Evolutionary conservation across 2,329 filamentous ascomycete genomes (phyloP), one percentile per base, ranked within the genome.

Genomic region (Diplodia scrobiculata): DNA sequence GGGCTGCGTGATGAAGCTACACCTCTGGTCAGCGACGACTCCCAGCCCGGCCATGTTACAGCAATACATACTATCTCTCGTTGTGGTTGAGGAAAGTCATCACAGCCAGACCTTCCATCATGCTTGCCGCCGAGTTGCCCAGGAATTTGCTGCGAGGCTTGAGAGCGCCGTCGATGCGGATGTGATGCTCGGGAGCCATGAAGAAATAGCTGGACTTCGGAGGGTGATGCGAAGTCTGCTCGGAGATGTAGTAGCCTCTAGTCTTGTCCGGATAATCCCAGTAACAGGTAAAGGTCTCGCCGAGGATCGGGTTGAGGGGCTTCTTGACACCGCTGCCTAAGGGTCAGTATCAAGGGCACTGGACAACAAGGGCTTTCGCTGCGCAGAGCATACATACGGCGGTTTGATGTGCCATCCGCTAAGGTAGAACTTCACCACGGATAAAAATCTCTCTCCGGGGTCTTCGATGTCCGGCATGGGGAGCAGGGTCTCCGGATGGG

Each of bases 191-290:
- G 2, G 95, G 95, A 0, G 91, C 93, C 89, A 97, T 93, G 81
- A 97, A 99, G 78, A 99, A 99, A 82, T 99, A 99, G 79, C 92
- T 97, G 54, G 94, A 98, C 81, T 99, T 99, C 32, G 95, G 95
- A 36, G 95, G 95, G 75, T 99, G 95, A 77, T 99, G 95, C 32
- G 93, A 98, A 1, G 95, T 99, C 79, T 99, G 95, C 79, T 99
- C 95, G 55, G 94, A 88, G 71, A 99, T 92, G 80, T 99, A 99
- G 81, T 97, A 99, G 69, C 91, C 94, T 71, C 87, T 88, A 36
- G 91, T 96, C 19, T 88, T 83, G 78, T 96, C 90, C 14, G 89
- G 86, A 69, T 96, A 89, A 71, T 97, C 91, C 95, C 95, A 99
- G 78, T 95, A 97, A 78, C 94, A 93, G 63, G 92, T 94, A 76